Percentiles rank a stretch among this genome's conserved stretches.
Evolutionary conservation across 2,329 filamentous ascomycete species (phyloP).

Genomic region (Colletotrichum filicis): DNA sequence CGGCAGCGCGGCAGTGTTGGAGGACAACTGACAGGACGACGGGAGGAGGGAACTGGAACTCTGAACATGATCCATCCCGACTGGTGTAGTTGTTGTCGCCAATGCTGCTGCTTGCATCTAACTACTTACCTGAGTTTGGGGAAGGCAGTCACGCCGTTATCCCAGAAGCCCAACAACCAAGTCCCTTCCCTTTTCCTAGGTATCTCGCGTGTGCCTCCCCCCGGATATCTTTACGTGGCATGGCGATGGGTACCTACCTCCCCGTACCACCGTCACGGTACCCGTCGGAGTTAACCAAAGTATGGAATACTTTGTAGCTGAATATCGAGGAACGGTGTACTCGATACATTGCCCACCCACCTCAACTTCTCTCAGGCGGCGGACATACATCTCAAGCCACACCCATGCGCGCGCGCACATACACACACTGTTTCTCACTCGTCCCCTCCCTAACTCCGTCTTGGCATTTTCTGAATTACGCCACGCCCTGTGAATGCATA

Average conservation of each 20-base stretch:
- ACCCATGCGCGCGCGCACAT: constrained; percentile 2
- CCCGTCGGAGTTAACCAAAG: not conserved
- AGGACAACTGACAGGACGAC: not conserved
- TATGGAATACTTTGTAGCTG: not conserved
- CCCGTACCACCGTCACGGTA: not conserved
- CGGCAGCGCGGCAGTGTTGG: not conserved
- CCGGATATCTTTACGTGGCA: too few species aligned
- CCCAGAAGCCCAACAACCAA: not conserved
- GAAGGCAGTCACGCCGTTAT: not conserved
- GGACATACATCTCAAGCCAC: not conserved
- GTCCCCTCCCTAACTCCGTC: not conserved
- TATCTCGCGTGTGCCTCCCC: not conserved
- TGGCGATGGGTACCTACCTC: not conserved
- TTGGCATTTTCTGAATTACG: constrained; percentile 15
- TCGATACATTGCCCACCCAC: not conserved
- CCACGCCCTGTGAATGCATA: constrained; percentile 13
- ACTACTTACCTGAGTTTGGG: not conserved
- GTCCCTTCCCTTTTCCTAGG: not conserved
- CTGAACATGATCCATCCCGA: not conserved
- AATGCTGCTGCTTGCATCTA: not conserved
- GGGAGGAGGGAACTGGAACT: not conserved
- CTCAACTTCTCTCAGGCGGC: not conserved
- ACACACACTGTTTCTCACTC: not conserved
- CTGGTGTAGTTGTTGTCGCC: not conserved
- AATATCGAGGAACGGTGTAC: not conserved